Evolutionary conservation across 2,329 filamentous ascomycete genomes (phyloP).

Genomic region (Neurospora sp.): DNA sequence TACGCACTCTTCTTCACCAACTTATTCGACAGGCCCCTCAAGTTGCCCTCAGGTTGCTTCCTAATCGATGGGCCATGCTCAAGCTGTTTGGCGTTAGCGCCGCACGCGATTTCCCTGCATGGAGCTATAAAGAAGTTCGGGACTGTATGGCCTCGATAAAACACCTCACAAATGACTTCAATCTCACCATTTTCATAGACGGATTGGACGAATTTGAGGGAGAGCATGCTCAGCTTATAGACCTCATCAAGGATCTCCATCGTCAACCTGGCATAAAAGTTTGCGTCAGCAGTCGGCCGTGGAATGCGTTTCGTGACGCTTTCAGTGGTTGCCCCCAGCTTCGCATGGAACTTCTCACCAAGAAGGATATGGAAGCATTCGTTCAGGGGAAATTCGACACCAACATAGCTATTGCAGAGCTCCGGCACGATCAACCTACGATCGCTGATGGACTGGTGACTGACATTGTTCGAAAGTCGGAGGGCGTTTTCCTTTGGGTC

Average conservation of each 20-base stretch:
- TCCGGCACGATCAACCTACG: not conserved
- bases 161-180: not conserved
- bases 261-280: not conserved
- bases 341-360: conserved; percentile 9
- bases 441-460: conserved; percentile 3
- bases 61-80: conserved; percentile 3
- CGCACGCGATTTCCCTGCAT: not conserved
- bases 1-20: conserved; percentile 6
- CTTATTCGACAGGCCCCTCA: conserved; percentile 5
- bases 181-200: conserved; percentile 2
- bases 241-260: not conserved
- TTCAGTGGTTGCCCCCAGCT: conserved; percentile 1
- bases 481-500: conserved; percentile 16
- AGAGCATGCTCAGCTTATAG: not conserved
- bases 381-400: conserved; percentile 11
- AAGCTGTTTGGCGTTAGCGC: not conserved
- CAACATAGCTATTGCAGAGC: conserved; percentile 7
- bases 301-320: conserved; percentile 4
- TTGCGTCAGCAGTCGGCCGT: conserved; percentile 7
- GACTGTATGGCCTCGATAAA: not conserved
- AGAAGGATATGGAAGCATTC: conserved; percentile 15
- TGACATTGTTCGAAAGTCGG: conserved; percentile 9
- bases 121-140: not conserved
- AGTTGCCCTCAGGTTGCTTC: conserved; percentile 3
- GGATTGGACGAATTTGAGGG: conserved; percentile 3